phyloP scores from a whole-genome alignment of 1,139 yeast genomes.

The Hyphopichia buzzinii region DNA sequence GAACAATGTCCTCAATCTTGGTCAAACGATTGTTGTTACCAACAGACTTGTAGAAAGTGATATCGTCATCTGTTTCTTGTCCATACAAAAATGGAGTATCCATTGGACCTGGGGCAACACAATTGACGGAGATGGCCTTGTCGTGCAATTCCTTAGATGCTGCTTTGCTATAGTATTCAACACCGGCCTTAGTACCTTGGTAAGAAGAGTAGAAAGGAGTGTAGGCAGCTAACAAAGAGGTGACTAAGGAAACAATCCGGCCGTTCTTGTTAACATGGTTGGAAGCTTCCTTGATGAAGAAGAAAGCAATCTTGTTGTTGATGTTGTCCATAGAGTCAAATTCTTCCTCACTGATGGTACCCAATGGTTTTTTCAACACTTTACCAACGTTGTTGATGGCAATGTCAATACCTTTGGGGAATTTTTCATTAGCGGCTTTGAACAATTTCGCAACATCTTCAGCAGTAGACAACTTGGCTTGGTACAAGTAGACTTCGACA shows the following conservation, averaged over 20 bases:
- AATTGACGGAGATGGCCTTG: slow-evolving; percentile 51
- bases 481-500: slow-evolving; percentile 43
- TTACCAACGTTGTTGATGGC: slow-evolving; percentile 67
- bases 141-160: slow-evolving; percentile 55
- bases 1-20: slow-evolving; percentile 59
- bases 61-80: slow-evolving; percentile 53
- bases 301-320: slow-evolving; percentile 61
- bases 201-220: slow-evolving; percentile 55
- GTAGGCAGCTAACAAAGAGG: slow-evolving; percentile 66
- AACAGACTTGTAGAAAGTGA: slow-evolving; percentile 53
- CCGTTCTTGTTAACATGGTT: slow-evolving; percentile 51
- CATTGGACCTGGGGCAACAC: slow-evolving; percentile 72
- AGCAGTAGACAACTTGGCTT: slow-evolving; percentile 46
- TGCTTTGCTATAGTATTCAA: slow-evolving; percentile 55
- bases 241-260: slow-evolving; percentile 54
- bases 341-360: slow-evolving; percentile 50
- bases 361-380: slow-evolving; percentile 61
- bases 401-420: slow-evolving; percentile 52
- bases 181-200: slow-evolving; percentile 64
- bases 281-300: slow-evolving; percentile 59
- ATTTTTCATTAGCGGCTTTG: slow-evolving; percentile 40
- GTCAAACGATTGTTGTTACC: slow-evolving; percentile 53
- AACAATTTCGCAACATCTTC: slow-evolving; percentile 44
- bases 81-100: slow-evolving; percentile 68
- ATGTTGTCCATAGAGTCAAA: slow-evolving; percentile 51